Conservation (phyloP, 2,329 filamentous ascomycete genomes). For the Chalaropsis ovoidea region DNA sequence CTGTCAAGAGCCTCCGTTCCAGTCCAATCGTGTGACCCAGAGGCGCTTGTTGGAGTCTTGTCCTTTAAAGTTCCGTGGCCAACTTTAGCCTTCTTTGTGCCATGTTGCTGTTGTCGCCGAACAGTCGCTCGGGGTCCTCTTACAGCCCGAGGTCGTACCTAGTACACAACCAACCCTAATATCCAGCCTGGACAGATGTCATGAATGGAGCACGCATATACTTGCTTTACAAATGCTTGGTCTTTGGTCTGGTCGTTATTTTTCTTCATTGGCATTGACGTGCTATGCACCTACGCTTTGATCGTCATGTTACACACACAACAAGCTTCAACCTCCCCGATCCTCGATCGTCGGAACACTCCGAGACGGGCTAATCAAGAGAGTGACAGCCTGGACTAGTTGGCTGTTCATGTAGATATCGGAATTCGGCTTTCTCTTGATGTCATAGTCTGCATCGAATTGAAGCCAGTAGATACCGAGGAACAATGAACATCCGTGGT, state of each 20-base stretch:
- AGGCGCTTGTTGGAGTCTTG: not conserved
- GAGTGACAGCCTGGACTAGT: not conserved
- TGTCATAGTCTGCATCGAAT: not conserved
- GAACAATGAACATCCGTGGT: not conserved
- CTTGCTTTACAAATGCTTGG: not conserved
- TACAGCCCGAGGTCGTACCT: not conserved
- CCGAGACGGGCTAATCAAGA: not conserved
- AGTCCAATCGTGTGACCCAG: not conserved
- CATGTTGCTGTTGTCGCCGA: not conserved
- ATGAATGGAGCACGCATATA: not conserved
- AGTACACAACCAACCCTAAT: not conserved
- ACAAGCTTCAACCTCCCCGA: not conserved
- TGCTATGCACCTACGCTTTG: slow-evolving; percentile 1
- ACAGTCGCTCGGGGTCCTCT: not conserved
- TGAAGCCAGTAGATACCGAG: not conserved
- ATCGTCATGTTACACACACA: not conserved
- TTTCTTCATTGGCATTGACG: not conserved
- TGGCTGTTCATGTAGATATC: not conserved
- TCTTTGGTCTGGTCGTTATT: not conserved
- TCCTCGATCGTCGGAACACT: not conserved
- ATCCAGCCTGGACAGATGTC: no score
- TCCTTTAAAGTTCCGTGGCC: not conserved
- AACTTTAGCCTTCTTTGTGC: not conserved
- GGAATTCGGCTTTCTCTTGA: not conserved
- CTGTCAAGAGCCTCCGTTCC: not conserved